Evolutionary conservation across 1,139 yeast species (phyloP).

Genomic region (Candida sp.): DNA sequence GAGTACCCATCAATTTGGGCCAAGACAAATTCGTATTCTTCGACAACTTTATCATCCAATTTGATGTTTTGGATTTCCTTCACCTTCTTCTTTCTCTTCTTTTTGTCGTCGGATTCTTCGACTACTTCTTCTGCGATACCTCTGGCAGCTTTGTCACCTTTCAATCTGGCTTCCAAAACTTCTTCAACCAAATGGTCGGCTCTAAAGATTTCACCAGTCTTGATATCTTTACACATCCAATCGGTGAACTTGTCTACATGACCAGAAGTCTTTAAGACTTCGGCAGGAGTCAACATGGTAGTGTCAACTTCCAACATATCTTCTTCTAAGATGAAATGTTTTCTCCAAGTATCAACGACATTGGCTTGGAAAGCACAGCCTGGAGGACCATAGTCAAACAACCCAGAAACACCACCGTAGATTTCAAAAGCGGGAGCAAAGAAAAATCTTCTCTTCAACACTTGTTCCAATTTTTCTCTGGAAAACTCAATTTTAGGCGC

Average conservation of each 20-base stretch:
- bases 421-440: constrained; percentile 97
- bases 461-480: constrained; percentile 87
- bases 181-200: constrained; percentile 99
- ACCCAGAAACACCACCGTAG: constrained; percentile 98
- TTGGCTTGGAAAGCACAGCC: constrained; percentile 99
- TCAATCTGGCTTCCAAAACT: constrained; percentile 90
- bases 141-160: constrained; percentile 96
- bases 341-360: constrained; percentile 93
- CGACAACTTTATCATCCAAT: constrained; percentile 74
- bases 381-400: constrained; percentile 99
- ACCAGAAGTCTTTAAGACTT: constrained; percentile 97
- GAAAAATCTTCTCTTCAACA: constrained; percentile 92
- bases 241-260: constrained; percentile 99
- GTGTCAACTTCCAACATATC: constrained; percentile 99
- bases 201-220: constrained; percentile 97
- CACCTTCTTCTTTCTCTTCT: constrained; percentile 93
- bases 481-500: constrained; percentile 48
- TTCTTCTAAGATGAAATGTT: constrained; percentile 95
- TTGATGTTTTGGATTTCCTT: constrained; percentile 90
- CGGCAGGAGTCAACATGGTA: constrained; percentile 96
- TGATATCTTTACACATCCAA: constrained; percentile 97
- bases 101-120: constrained; percentile 69
- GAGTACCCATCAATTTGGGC: constrained; percentile 96
- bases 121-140: constrained; percentile 58
- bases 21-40: constrained; percentile 79